Base-by-base conservation (phyloP, 306 rosid species). In the Lathyrus tuberosus region DNA sequence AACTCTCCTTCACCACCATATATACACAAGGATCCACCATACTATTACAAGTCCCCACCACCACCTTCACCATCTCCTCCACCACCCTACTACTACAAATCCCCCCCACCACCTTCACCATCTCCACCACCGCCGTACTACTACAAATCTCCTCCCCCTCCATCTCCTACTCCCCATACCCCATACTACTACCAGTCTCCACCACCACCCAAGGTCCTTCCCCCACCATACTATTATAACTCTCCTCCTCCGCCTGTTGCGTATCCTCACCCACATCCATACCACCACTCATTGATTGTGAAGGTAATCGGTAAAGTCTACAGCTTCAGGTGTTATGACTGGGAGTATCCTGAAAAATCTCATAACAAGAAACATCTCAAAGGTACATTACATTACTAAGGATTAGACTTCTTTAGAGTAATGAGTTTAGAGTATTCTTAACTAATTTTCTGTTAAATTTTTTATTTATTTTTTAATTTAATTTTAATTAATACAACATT, bases 231-330 rank as follows among this genome's bases (percentile, higher is more conserved):
- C 65, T 78, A 81, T 41, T 84, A 84, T 15, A 26, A 67, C 0
- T 81, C 85, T 37, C 85, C 85, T 56, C 88, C 88, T 26, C 88
- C 88, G 48, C 85, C 85, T 0, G 75, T 52, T 44, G 65, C 35
- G 8, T 79, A 78, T 22, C 85, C 88, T 22, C 88, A 79, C 73
- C 90, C 52, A 69, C 87, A 28, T 85, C 84, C 74, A 6, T 58
- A 81, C 82, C 90, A 63, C 31, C 91, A 80, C 54, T 82, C 87
- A 2, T 58, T 85, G 52, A 60, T 93, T 5, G 85, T 88, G 10
- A 93, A 84, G 86, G 98, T 93, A 14, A 88, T 90, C 20, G 98
- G 98, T 74, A 90, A 80, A 73, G 98, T 93, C 43, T 93, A 93
- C 69, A 84, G 87, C 80, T 90, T 73, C 80, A 76, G 82, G 84